Percentiles rank a stretch among this genome's conserved stretches.
Conservation (phyloP, 805 yeast species). For the Wickerhamiella allomyrinae region DNA sequence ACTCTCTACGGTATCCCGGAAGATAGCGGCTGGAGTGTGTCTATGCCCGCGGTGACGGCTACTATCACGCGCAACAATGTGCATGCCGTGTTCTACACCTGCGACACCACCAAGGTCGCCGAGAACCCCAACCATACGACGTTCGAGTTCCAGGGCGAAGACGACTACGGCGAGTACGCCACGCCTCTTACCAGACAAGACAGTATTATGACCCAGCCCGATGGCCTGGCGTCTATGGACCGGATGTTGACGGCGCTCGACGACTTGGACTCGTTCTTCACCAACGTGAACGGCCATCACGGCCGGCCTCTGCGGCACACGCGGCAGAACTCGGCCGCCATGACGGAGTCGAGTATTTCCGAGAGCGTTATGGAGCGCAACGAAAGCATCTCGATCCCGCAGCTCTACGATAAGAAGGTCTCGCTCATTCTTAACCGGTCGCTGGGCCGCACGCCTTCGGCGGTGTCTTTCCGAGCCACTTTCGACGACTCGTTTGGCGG, state of each 20-base stretch:
- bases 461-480: constrained; percentile 61
- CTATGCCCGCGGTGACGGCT: constrained; percentile 86
- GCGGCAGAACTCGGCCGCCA: constrained; percentile 1
- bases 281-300: constrained; percentile 9
- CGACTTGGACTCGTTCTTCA: constrained; percentile 19
- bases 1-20: constrained; percentile 91
- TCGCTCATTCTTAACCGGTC: constrained; percentile 60
- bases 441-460: constrained; percentile 58
- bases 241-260: constrained; percentile 19
- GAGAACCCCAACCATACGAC: constrained; percentile 20
- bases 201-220: constrained; percentile 3
- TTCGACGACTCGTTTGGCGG: constrained; percentile 48
- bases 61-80: constrained; percentile 83
- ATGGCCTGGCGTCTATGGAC: constrained; percentile 17
- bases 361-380: constrained; percentile 6
- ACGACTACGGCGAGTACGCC: constrained; percentile 12
- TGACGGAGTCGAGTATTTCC: constrained; percentile 6
- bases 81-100: constrained; percentile 87
- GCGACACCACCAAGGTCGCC: constrained; percentile 29
- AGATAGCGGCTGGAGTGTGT: constrained; percentile 93
- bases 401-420: constrained; percentile 65
- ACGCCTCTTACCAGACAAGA: constrained; percentile 2
- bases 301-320: neutral
- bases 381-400: constrained; percentile 42
- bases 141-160: constrained; percentile 24